Evolutionary conservation across 2,329 filamentous ascomycete species (phyloP).

Genomic region (Pseudohalonectria lignicola): DNA sequence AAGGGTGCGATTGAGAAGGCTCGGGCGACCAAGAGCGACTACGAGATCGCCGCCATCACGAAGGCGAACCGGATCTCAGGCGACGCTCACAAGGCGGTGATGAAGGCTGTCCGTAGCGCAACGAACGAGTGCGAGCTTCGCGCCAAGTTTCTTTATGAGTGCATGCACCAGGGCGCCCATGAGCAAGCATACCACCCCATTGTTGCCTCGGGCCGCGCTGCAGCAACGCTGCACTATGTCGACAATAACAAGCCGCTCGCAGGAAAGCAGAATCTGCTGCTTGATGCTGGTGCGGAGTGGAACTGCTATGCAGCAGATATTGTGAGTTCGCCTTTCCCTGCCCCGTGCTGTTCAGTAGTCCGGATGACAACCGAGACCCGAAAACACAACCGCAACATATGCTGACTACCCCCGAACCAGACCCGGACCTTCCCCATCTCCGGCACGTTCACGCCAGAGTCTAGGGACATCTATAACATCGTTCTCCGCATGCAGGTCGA

Average conservation of each 20-base stretch:
- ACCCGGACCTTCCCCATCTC: slow-evolving; percentile 80
- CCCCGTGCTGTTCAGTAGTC: neutral
- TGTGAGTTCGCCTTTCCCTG: neutral
- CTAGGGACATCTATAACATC: slow-evolving; percentile 66
- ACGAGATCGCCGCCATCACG: slow-evolving; percentile 61
- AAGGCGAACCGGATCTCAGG: slow-evolving; percentile 62
- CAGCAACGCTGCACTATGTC: slow-evolving; percentile 80
- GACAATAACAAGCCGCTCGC: slow-evolving; percentile 61
- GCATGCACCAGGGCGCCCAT: slow-evolving; percentile 62
- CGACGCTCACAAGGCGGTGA: slow-evolving; percentile 53
- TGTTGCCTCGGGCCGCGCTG: slow-evolving; percentile 67
- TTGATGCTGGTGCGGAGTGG: slow-evolving; percentile 77
- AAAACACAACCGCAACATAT: too few relatives aligned
- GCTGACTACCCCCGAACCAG: too few relatives aligned
- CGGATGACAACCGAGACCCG: too few relatives aligned
- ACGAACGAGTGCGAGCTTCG: slow-evolving; percentile 76
- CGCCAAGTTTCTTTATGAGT: slow-evolving; percentile 66
- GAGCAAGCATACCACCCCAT: slow-evolving; percentile 86
- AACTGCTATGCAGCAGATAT: slow-evolving; percentile 61
- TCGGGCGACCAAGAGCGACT: slow-evolving; percentile 63
- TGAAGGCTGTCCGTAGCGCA: slow-evolving; percentile 50
- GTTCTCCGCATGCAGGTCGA: slow-evolving; percentile 81
- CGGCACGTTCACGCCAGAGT: slow-evolving; percentile 59
- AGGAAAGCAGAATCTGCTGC: slow-evolving; percentile 66
- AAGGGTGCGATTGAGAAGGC: slow-evolving; percentile 57